Conservation (phyloP, 192 early-diverging fungal genomes). For the Ambispora gerdemannii region DNA sequence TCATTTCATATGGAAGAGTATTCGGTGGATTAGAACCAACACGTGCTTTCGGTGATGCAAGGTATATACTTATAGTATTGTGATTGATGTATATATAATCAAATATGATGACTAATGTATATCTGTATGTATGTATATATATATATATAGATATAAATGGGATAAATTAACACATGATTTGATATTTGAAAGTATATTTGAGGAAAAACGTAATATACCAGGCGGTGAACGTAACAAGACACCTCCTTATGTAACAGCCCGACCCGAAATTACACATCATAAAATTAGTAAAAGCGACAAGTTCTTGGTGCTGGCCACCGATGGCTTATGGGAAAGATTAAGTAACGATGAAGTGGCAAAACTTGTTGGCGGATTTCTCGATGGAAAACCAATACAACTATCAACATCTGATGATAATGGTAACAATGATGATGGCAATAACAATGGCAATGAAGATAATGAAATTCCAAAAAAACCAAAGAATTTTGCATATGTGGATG, state of each 20-base stretch:
- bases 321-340: conserved; percentile 80
- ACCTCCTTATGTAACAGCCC: conserved; percentile 74
- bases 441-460: neutral
- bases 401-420: conserved; percentile 19
- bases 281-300: conserved; percentile 56
- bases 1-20: conserved; percentile 56
- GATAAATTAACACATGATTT: conserved; percentile 54
- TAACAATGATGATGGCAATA: conserved; percentile 20
- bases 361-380: conserved; percentile 44
- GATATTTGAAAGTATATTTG: conserved; percentile 47
- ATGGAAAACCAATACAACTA: conserved; percentile 36
- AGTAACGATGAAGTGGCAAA: conserved; percentile 59
- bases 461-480: conserved; percentile 29
- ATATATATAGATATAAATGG: conserved; percentile 58
- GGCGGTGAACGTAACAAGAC: conserved; percentile 47
- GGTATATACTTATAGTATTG: conserved; percentile 29
- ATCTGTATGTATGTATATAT: neutral
- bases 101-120: neutral
- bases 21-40: conserved; percentile 56
- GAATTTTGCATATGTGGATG: conserved; percentile 29
- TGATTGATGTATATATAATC: neutral
- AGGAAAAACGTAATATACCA: conserved; percentile 47
- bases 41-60: conserved; percentile 65
- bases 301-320: conserved; percentile 78
- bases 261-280: conserved; percentile 64